Conservation (phyloP, 345 rosid genomes). For the Turnera subulata region DNA sequence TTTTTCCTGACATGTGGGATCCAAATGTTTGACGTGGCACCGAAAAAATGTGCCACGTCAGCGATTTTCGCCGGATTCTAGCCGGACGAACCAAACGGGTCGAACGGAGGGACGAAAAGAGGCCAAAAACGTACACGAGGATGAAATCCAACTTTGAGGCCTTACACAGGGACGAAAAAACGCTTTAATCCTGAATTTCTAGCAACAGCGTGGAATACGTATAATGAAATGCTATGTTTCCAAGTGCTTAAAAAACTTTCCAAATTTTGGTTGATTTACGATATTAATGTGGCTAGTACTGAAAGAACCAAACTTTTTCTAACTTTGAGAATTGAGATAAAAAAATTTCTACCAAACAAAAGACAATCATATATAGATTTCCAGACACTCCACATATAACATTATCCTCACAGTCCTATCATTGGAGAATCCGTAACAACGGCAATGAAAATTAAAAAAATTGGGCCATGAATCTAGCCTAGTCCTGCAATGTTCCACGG, state of each 20-base stretch:
- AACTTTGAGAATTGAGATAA: conserved; percentile 46
- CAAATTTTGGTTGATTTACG: conserved; percentile 31
- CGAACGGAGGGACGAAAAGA: no score
- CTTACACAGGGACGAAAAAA: no score
- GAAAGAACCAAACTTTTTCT: conserved; percentile 18
- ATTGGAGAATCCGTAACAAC: neutral
- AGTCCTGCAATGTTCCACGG: conserved; percentile 9
- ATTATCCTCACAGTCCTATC: conserved; percentile 15
- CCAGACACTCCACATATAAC: conserved; percentile 18
- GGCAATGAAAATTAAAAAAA: no score
- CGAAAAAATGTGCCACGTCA: no score
- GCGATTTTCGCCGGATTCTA: no score
- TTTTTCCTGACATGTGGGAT: no score
- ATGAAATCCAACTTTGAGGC: no score
- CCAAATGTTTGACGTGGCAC: no score
- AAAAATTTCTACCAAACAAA: conserved; percentile 25
- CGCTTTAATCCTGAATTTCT: conserved; percentile 29
- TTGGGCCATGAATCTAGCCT: conserved; percentile 10
- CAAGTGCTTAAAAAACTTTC: conserved; percentile 41
- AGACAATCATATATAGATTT: conserved; percentile 10
- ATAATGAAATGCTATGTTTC: conserved; percentile 44
- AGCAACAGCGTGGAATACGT: conserved; percentile 26
- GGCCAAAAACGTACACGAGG: no score
- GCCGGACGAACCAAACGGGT: no score
- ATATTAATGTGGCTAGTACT: conserved; percentile 13